Evolutionary conservation across 495 filamentous ascomycete species (phyloP).

Genomic region (Chaetomium tenue): DNA sequence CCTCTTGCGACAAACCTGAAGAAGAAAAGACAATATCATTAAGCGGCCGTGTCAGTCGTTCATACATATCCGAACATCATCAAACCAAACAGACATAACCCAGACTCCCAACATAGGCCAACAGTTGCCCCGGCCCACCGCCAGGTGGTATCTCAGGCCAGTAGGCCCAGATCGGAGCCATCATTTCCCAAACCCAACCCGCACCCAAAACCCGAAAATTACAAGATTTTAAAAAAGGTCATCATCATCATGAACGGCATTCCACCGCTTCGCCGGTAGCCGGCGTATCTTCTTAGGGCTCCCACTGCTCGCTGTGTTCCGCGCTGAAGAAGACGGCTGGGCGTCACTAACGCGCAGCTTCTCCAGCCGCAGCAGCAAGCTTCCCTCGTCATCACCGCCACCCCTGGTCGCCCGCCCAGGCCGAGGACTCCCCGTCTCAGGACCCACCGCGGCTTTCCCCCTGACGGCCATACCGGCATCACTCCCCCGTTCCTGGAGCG

Average conservation of each 20-base stretch:
- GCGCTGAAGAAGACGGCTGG: slow-evolving; percentile 10
- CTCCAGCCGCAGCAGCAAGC: slow-evolving; percentile 28
- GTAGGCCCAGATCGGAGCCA: not conserved
- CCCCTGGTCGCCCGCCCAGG: not conserved
- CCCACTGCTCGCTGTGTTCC: slow-evolving; percentile 14
- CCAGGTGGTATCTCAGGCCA: not conserved
- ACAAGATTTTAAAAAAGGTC: slow-evolving; percentile 35
- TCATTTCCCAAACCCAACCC: slow-evolving; percentile 9
- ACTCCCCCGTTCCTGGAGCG: slow-evolving; percentile 44
- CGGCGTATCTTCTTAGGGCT: slow-evolving; percentile 45
- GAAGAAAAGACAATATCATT: not conserved
- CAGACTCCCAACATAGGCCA: slow-evolving; percentile 10
- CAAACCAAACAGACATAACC: not conserved
- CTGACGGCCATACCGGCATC: slow-evolving; percentile 4
- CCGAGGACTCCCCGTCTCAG: slow-evolving; percentile 24
- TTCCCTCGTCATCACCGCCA: slow-evolving; percentile 20
- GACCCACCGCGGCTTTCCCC: not conserved
- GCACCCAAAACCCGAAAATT: not conserved
- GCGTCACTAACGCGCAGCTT: slow-evolving; percentile 31
- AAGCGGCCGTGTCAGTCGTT: not conserved
- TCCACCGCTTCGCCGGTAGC: slow-evolving; percentile 41
- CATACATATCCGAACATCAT: slow-evolving; percentile 5
- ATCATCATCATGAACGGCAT: slow-evolving; percentile 36
- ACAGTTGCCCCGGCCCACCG: not conserved
- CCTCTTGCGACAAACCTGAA: not conserved